Conservation (phyloP, 164 flowering plant genomes). For the Piper longum region DNA sequence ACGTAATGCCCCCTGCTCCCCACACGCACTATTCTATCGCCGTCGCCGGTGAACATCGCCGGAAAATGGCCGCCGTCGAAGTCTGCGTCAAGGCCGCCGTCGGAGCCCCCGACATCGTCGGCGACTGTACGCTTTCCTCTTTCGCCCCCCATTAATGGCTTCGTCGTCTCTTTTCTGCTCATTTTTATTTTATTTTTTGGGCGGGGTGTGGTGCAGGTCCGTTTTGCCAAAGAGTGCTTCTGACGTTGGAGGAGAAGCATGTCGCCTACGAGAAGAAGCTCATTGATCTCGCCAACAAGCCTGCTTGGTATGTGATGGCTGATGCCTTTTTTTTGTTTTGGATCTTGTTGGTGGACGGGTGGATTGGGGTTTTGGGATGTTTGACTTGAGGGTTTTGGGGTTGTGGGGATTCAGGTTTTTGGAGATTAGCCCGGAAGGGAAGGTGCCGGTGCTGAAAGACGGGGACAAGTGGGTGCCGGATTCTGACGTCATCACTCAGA, state of each 20-base stretch:
- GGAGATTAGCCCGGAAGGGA: slow-evolving; percentile 72
- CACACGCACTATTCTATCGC: too few species aligned
- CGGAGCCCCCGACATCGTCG: slow-evolving; percentile 59
- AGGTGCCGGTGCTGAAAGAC: slow-evolving; percentile 61
- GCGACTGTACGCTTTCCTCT: slow-evolving; percentile 49
- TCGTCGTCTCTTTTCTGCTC: too few species aligned
- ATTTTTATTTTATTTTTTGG: background rate
- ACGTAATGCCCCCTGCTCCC: too few species aligned
- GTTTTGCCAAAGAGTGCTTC: slow-evolving; percentile 59
- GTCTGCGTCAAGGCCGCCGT: slow-evolving; percentile 67
- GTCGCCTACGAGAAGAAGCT: slow-evolving; percentile 46
- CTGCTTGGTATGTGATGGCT: slow-evolving; percentile 37
- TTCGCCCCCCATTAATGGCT: background rate
- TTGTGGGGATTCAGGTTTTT: slow-evolving; percentile 33
- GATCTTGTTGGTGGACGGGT: background rate
- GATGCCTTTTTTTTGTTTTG: background rate
- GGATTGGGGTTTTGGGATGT: background rate
- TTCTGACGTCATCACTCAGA: slow-evolving; percentile 65
- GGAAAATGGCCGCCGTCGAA: slow-evolving; percentile 33
- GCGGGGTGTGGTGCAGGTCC: slow-evolving; percentile 12
- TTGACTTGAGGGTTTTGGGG: background rate
- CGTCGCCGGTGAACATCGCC: background rate
- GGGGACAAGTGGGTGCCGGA: slow-evolving; percentile 72
- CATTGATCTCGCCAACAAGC: slow-evolving; percentile 47
- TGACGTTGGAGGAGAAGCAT: slow-evolving; percentile 84